These are phyloP conservation scores for Arabidopsis suecica DNA, from an alignment of 345 rosid genomes.

Conservation along the genomic window DNA sequence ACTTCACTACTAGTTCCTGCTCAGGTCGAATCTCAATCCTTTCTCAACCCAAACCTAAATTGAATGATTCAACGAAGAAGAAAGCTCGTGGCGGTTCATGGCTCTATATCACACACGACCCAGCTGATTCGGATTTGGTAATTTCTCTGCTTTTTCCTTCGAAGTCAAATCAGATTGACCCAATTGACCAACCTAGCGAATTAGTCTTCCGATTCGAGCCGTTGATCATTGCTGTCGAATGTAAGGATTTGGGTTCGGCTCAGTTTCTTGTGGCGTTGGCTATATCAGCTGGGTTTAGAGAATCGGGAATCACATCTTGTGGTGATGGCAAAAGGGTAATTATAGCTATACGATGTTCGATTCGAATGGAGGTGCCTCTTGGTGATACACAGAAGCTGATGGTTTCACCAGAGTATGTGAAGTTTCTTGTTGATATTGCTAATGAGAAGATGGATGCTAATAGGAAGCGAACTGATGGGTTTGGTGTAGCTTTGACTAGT, in stretches of 20 bases:
- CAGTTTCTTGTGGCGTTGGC: slow-evolving; percentile 72
- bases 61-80: slow-evolving; percentile 43
- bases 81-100: slow-evolving; percentile 91
- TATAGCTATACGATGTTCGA: slow-evolving; percentile 81
- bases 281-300: slow-evolving; percentile 75
- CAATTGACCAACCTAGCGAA: slow-evolving; percentile 40
- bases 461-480: slow-evolving; percentile 68
- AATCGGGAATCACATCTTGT: slow-evolving; percentile 83
- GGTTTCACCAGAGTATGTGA: slow-evolving; percentile 70
- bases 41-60: slow-evolving; percentile 59
- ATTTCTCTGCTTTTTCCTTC: slow-evolving; percentile 62
- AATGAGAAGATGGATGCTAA: slow-evolving; percentile 93
- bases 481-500: slow-evolving; percentile 52
- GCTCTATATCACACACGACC: slow-evolving; percentile 78
- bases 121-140: slow-evolving; percentile 56
- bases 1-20: slow-evolving; percentile 95
- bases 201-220: slow-evolving; percentile 90
- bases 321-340: slow-evolving; percentile 75
- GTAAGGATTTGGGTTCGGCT: slow-evolving; percentile 68
- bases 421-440: slow-evolving; percentile 69
- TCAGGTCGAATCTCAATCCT: slow-evolving; percentile 93
- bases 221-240: slow-evolving; percentile 80
- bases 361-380: slow-evolving; percentile 84
- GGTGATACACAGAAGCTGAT: slow-evolving; percentile 59
- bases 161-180: not conserved